Evolutionary conservation across 163 green algal genomes (phyloP).

Genomic region (Coccomyxa subellipsoidea): DNA sequence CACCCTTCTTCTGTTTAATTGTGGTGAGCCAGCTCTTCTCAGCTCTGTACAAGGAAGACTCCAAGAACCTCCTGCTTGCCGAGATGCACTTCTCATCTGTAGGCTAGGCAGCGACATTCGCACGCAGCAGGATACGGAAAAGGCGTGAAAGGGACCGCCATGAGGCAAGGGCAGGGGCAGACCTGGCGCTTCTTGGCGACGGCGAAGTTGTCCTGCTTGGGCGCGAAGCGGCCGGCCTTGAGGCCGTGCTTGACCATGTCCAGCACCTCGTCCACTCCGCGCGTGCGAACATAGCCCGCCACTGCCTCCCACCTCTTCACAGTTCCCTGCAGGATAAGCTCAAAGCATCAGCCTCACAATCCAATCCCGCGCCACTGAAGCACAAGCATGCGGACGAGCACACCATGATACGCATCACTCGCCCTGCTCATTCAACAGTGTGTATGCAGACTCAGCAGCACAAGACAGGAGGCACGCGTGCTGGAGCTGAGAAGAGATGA

Average conservation of each 20-base stretch:
- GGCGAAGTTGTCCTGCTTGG: conserved; percentile 28
- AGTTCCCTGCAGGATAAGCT: conserved; percentile 59
- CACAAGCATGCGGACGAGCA: not conserved
- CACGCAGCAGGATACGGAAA: no score
- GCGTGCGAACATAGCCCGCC: conserved; percentile 71
- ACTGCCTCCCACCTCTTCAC: conserved; percentile 70
- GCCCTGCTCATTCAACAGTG: no score
- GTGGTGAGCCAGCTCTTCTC: no score
- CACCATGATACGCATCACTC: no score
- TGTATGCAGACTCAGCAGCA: no score
- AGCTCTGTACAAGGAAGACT: no score
- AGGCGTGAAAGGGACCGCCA: not conserved
- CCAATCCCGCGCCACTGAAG: not conserved
- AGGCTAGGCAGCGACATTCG: no score
- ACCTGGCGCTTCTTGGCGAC: conserved; percentile 55
- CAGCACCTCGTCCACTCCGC: conserved; percentile 83
- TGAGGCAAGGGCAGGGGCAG: not conserved
- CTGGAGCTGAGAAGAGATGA: no score
- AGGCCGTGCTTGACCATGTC: conserved; percentile 78
- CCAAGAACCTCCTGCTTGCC: no score
- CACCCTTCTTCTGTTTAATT: no score
- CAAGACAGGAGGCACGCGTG: no score
- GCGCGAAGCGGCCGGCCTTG: conserved; percentile 30
- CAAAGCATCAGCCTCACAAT: not conserved
- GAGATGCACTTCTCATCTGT: no score